These are phyloP conservation scores for Endothia cerciana DNA, from an alignment of 2,329 filamentous ascomycete species.

Conservation along the genomic window DNA sequence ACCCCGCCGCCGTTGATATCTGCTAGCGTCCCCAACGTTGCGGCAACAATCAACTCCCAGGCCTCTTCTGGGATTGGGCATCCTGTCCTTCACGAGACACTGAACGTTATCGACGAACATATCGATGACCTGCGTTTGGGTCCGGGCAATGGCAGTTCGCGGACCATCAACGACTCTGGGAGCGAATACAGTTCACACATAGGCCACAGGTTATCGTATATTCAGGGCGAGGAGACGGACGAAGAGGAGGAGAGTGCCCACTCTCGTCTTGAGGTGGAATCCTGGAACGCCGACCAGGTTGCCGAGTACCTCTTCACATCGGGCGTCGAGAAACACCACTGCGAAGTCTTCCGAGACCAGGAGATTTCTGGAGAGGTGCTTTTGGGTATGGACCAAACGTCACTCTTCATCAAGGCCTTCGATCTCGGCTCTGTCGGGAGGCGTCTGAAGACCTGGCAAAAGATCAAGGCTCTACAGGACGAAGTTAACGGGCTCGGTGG, in stretches of 20 bases:
- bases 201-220: constrained; percentile 81
- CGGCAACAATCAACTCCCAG: constrained; percentile 35
- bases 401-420: constrained; percentile 93
- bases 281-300: constrained; percentile 81
- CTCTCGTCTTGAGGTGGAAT: constrained; percentile 71
- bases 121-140: constrained; percentile 80
- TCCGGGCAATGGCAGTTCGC: constrained; percentile 53
- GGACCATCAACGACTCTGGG: constrained; percentile 72
- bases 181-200: constrained; percentile 87
- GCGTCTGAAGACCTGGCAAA: constrained; percentile 93
- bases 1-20: constrained; percentile 47
- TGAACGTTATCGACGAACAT: constrained; percentile 96
- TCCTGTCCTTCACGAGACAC: constrained; percentile 88
- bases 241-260: constrained; percentile 81
- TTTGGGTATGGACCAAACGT: constrained; percentile 92
- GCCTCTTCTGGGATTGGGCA: constrained; percentile 49
- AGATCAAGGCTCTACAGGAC: constrained; percentile 88
- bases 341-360: constrained; percentile 92
- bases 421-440: constrained; percentile 89
- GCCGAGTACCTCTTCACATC: constrained; percentile 85
- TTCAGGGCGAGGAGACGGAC: constrained; percentile 92
- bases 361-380: constrained; percentile 95
- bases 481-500: constrained; percentile 67
- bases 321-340: constrained; percentile 87
- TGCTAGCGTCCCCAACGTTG: constrained; percentile 36